Conservation (phyloP, 2,329 filamentous ascomycete genomes). For the Cadophora malorum region DNA sequence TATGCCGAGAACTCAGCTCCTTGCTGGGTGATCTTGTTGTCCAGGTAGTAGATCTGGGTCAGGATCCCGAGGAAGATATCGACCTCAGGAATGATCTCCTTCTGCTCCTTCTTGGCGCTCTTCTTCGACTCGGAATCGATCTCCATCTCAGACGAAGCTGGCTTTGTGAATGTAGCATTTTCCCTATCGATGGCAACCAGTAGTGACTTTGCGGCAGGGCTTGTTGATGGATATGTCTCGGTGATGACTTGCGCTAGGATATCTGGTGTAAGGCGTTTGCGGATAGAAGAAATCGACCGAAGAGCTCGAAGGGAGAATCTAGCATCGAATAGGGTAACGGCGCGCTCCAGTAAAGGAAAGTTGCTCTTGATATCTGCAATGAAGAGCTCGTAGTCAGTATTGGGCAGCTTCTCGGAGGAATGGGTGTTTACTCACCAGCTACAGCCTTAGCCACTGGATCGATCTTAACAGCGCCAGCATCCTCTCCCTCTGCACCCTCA, state of each 20-base stretch:
- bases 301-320: conserved; percentile 94
- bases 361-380: conserved; percentile 89
- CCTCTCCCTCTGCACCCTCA: conserved; percentile 39
- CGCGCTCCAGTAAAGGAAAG: conserved; percentile 89
- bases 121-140: conserved; percentile 70
- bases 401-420: neutral
- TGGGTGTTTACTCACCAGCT: conserved; percentile 56
- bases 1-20: conserved; percentile 85
- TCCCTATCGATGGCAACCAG: conserved; percentile 73
- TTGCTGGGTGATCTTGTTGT: conserved; percentile 79
- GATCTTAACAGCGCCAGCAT: conserved; percentile 57
- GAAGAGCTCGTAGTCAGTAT: conserved; percentile 30
- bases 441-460: conserved; percentile 67
- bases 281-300: conserved; percentile 92
- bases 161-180: conserved; percentile 65
- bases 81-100: conserved; percentile 84
- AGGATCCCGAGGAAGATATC: conserved; percentile 90
- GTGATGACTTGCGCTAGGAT: conserved; percentile 81
- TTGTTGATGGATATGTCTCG: conserved; percentile 74
- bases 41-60: conserved; percentile 85
- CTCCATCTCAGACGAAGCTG: conserved; percentile 72
- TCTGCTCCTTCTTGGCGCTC: conserved; percentile 65
- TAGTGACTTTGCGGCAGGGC: conserved; percentile 70
- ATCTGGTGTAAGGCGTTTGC: conserved; percentile 85
- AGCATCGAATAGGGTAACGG: conserved; percentile 90